Base-by-base conservation (phyloP, 768 basidiomycete species). In the Lepiota venenata region DNA sequence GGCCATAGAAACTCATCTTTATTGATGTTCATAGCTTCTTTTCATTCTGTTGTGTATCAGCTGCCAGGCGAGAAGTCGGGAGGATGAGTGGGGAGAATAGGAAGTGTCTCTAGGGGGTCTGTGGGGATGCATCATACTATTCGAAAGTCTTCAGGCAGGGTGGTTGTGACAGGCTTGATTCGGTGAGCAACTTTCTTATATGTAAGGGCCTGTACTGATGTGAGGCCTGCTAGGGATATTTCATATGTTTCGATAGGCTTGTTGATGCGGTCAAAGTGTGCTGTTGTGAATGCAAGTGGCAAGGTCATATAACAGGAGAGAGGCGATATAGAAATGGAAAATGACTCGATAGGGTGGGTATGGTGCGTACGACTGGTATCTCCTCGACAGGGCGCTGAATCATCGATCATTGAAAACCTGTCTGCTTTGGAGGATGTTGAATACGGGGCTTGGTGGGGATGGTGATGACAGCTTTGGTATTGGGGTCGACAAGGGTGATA, bases 161-260 rank as follows among this genome's bases (percentile, higher is more conserved):
- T 66, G 6, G 62, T 65, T 2, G 66, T 47, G 3, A 76, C 67
- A 2, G 71, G 74, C 15, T 69, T 65, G 0, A 70, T 60, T 1
- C 56, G 52, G 8, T 67, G 61, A 0, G 63, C 62, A 0, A 72
- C 71, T 22, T 64, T 64, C 49, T 74, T 73, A 54, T 74, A 73
- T 22, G 16, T 18, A 18, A 16, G 42, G 10, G 42, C 11, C 16
- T 18, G n/a, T 18, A 18, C 22, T 43, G 9, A 18, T 12, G 12
- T 11, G 14, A 22, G 42, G 42, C 16, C 6, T 10, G 21, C 10
- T 43, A 43, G 16, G 12, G 42, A 43, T 16, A 43, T 43, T 14
- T 43, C 42, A 11, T 43, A 43, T 14, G 20, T 43, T 18, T 43
- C 16, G 27, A 8, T 8, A 4, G 27, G 27, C 8, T 29, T 29